Conservation (phyloP, 176 grass and related monocot genomes). For the Oryza coarctata region DNA sequence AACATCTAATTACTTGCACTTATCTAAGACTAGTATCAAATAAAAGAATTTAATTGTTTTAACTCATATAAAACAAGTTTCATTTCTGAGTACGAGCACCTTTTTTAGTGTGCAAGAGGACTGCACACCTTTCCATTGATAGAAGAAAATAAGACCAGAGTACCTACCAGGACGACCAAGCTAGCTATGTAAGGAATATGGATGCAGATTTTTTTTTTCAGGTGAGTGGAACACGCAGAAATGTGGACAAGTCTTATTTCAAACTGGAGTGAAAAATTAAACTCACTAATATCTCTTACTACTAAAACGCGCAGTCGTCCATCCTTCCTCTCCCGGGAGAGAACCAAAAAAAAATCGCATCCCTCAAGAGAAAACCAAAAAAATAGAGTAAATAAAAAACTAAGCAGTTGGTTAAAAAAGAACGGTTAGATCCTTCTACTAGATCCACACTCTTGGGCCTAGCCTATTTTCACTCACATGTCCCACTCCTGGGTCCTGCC, state of each 20-base stretch:
- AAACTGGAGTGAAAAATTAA: not conserved
- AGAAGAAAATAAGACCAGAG: not conserved
- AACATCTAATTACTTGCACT: not conserved
- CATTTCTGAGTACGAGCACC: not conserved
- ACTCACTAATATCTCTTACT: not conserved
- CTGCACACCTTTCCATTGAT: not conserved
- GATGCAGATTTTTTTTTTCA: conserved; percentile 23
- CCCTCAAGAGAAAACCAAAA: too few species aligned
- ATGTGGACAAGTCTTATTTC: not conserved
- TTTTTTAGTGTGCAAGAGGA: not conserved
- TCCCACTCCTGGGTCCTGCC: too few species aligned
- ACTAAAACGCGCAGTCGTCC: too few species aligned
- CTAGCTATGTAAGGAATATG: not conserved
- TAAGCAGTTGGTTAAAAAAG: too few species aligned
- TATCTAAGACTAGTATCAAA: not conserved
- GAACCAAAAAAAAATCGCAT: too few species aligned
- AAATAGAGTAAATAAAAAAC: too few species aligned
- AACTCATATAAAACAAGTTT: not conserved
- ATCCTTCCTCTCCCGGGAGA: too few species aligned
- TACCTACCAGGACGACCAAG: not conserved
- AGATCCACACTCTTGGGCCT: too few species aligned
- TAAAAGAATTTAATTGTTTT: not conserved
- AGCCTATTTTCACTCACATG: too few species aligned
- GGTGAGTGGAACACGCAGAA: conserved; percentile 15
- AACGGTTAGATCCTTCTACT: too few species aligned